Base-by-base conservation (phyloP, 306 rosid genomes). In the Lathyrus tuberosus region DNA sequence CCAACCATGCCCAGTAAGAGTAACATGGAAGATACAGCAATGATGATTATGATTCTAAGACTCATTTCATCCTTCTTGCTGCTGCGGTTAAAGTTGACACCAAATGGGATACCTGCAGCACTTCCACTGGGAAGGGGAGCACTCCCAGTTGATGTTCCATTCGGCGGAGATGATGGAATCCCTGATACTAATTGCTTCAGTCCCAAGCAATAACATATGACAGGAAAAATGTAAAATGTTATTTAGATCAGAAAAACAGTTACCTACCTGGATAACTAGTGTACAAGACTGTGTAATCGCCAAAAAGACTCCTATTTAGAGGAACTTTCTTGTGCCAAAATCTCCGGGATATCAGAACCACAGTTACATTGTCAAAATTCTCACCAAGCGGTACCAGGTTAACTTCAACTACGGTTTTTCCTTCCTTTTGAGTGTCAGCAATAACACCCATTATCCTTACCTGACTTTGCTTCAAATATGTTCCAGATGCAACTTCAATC, bases 371-470 rank as follows among this genome's bases (percentile, higher is more conserved):
- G 83, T 90, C 97, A 80, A 93, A 93, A 66, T 83, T 88, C 80
- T 90, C 98, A 57, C 91, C 97, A 13, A 93, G 77, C 6, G 98
- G 98, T 71, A 93, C 97, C 75, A 93, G 77, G 85, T 93, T 75
- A 63, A 90, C 81, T 66, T 93, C 97, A 80, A 93, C 94, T 37
- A 84, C 52, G 31, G 96, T 85, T 77, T 65, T 86, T 72, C 83
- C 94, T 77, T 82, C 94, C 73, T 93, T 87, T 82, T 85, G 86
- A 80, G 67, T 76, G 72, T 90, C 97, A 56, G 98, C 90, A 78
- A 52, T 93, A 28, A 90, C 98, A 72, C 98, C 98, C 96, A 90
- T 85, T 83, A 93, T 90, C 86, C 82, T 88, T 70, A 93, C 98
- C 82, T 93, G 98, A 79, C 91, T 86, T 73, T 93, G 98, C 69